Evolutionary conservation across 495 filamentous ascomycete genomes (phyloP).

Genomic region (Tuber calosporum): DNA sequence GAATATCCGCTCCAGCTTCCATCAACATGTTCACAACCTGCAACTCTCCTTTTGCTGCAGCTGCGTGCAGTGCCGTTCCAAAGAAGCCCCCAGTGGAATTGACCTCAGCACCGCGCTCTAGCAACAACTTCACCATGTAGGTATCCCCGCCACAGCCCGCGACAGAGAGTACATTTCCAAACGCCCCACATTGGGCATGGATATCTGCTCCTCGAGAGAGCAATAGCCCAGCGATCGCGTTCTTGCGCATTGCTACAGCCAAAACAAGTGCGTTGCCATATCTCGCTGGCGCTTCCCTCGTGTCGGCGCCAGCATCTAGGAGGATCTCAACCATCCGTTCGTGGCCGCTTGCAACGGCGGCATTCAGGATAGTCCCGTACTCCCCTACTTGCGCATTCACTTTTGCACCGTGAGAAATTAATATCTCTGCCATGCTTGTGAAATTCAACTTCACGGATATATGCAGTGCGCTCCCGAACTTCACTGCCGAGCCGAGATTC

Average conservation of each 20-base stretch:
- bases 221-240: conserved; percentile 61
- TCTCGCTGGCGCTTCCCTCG: not conserved
- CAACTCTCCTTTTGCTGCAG: not conserved
- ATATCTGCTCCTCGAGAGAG: conserved; percentile 72
- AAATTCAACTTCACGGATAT: not conserved
- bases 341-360: not conserved
- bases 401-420: not conserved
- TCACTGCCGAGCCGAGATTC: not conserved
- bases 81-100: conserved; percentile 1
- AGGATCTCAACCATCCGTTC: conserved; percentile 5
- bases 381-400: conserved; percentile 5
- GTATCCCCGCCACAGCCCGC: conserved; percentile 5
- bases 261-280: not conserved
- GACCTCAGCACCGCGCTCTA: conserved; percentile 26
- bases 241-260: conserved; percentile 33
- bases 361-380: not conserved
- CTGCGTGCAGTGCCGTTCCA: conserved; percentile 7
- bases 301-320: conserved; percentile 7
- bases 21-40: conserved; percentile 15
- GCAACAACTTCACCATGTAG: conserved; percentile 13
- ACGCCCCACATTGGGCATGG: conserved; percentile 57
- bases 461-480: not conserved
- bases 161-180: conserved; percentile 17
- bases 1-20: conserved; percentile 25
- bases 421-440: not conserved